Evolutionary conservation across 1,139 yeast species (phyloP).

Genomic region (Lodderomyces orthopsilosis): DNA sequence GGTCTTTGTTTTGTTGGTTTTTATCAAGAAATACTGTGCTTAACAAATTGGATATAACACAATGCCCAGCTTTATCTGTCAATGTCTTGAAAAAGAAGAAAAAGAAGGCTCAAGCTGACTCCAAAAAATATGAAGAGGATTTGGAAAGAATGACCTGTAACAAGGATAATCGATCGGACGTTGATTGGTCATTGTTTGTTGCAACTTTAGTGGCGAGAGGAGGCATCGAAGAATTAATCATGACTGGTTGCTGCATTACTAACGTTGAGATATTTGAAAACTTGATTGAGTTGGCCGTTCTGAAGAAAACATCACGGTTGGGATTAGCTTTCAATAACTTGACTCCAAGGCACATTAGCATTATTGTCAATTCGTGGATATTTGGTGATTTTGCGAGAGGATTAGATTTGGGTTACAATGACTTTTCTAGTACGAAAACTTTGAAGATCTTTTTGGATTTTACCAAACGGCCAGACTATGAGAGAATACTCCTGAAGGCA

Average conservation of each 20-base stretch:
- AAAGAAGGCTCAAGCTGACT: conserved; percentile 17
- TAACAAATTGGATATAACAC: conserved; percentile 62
- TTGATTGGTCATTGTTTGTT: conserved; percentile 73
- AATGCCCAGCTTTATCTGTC: conserved; percentile 61
- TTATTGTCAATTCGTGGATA: conserved; percentile 45
- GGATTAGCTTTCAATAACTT: conserved; percentile 71
- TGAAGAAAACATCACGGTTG: conserved; percentile 49
- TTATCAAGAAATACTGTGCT: conserved; percentile 58
- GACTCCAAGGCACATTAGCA: conserved; percentile 46
- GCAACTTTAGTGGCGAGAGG: conserved; percentile 67
- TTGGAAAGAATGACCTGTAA: conserved; percentile 57
- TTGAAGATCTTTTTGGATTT: conserved; percentile 26
- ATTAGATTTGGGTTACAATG: conserved; percentile 70
- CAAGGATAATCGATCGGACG: conserved; percentile 58
- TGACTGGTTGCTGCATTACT: conserved; percentile 70
- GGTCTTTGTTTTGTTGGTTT: conserved; percentile 71
- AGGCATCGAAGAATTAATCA: conserved; percentile 68
- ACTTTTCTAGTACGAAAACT: conserved; percentile 41
- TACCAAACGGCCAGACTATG: conserved; percentile 19
- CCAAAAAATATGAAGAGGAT: conserved; percentile 26
- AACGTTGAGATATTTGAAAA: conserved; percentile 54
- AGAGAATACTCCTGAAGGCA: conserved; percentile 22
- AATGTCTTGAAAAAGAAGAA: conserved; percentile 50
- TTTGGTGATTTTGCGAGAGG: conserved; percentile 45
- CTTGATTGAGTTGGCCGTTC: conserved; percentile 54